Evolutionary conservation across 495 filamentous ascomycete genomes (phyloP), one percentile per base, ranked within the genome.

Genomic region (Lasiosphaeris hirsuta): DNA sequence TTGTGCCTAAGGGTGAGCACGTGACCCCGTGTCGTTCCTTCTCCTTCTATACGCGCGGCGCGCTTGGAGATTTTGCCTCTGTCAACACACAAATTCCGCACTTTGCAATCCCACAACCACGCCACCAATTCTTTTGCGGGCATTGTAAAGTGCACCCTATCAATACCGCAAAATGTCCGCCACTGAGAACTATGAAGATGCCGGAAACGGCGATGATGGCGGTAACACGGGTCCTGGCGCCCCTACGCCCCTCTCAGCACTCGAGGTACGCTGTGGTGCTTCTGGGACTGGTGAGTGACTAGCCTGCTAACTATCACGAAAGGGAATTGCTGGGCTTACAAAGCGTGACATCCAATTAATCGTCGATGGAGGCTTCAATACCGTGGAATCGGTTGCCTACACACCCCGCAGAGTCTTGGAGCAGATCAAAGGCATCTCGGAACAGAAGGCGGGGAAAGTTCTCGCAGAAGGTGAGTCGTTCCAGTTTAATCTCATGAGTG

Each of bases 401-500:
- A 96, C 94, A 75, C 93, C 95, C 7, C 85, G 86, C 61, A 84
- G 92, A 64, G 71, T 88, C 34, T 73, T 98, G 10, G 92, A 97
- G 64, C 90, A 93, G 62, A 92, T 98, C 67, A 97, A 97, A 71
- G 93, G 93, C 56, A 96, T 98, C 39, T 97, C 94, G 10, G 92
- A 96, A 71, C 86, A 92, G 63, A 98, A 98, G 69, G 95, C 95
- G 3, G 85, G 82, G 17, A 97, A 97, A 68, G 83, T 98, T n/a
- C 79, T 98, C 13, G 85, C 85, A 7, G 94, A 97, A 78, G 92
- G 92, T 90, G 71, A 65, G 69, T 8, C 60, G 10, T 15, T 6
- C 13, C 0, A n/a, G 3, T 35, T 34, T 18, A 5, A 3, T 10
- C n/a, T 7, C 11, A 8, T 54, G 10, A 11, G 17, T 1, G 11